Evolutionary conservation across 2,329 filamentous ascomycete species (phyloP), one percentile per base, ranked within the genome.

Genomic region (Geosmithia flava): DNA sequence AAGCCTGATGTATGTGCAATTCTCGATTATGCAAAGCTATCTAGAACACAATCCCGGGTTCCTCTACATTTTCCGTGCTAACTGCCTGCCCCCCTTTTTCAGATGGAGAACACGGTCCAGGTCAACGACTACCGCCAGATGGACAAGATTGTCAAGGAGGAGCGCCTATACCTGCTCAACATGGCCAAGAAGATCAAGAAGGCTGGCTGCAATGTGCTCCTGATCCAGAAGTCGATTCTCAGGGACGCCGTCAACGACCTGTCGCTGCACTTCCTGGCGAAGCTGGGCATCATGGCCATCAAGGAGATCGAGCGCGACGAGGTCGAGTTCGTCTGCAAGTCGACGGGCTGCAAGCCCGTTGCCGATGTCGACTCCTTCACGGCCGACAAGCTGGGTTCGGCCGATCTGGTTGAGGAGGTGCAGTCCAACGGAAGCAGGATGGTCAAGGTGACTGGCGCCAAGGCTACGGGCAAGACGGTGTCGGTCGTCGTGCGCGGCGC

Each of bases 111-210:
- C 71, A 93, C 94, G 62, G 97, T 98, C 54, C 84, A 95, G 30
- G 93, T 98, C 61, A 98, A 98, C 68, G 93, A 98, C 73, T 98
- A 98, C 77, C 81, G 93, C 62, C 93, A 98, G 67, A 98, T 98
- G 93, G 93, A 98, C 75, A 98, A 97, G 78, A 98, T 98, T 56
- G 80, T 98, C 58, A 98, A 98, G 72, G 93, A 98, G 71, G 93
- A 98, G 74, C 87, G 93, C 56, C 87, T 93, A 57, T 98, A 98
- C 69, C 80, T 98, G 54, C 79, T 98, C 50, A 97, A 97, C 75
- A 87, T 98, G 81, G 90, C 94, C 63, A 97, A 98, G 80, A 98
- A 97, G 78, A 98, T 98, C 69, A 96, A 97, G 74, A 98, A 97
- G 78, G 90, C 93, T 56, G 98, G 97, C 75, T 98, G 93, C 73